Conservation (phyloP, 1,284 basidiomycete genomes). For the Jaminaea rosea region DNA sequence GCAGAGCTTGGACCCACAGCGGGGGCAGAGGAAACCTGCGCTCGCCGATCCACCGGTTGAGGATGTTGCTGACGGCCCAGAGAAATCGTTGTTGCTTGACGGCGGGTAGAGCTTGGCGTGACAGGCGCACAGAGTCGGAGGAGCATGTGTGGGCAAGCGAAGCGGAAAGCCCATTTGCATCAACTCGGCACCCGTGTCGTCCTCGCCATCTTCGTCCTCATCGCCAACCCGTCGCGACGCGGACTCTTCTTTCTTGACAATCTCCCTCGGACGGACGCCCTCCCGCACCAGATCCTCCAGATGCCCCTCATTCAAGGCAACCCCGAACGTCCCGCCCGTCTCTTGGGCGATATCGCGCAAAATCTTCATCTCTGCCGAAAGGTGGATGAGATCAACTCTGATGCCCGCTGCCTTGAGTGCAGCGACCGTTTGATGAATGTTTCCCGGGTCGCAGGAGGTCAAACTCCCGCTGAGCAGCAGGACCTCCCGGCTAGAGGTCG, state of each 20-base stretch:
- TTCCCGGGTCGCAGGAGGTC: constrained; percentile 92
- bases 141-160: constrained; percentile 27
- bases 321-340: constrained; percentile 54
- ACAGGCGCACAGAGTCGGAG: constrained; percentile 62
- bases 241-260: constrained; percentile 15
- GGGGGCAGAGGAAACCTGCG: constrained; percentile 89
- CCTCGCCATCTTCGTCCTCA: constrained; percentile 48
- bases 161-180: constrained; percentile 95
- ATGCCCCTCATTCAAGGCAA: constrained; percentile 93
- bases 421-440: constrained; percentile 83
- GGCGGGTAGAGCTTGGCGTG: constrained; percentile 68
- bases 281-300: constrained; percentile 92
- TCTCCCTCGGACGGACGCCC: constrained; percentile 66
- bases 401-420: constrained; percentile 67
- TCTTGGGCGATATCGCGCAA: constrained; percentile 63
- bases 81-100: too few relatives aligned
- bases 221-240: too few relatives aligned
- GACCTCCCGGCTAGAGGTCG: constrained; percentile 89
- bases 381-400: constrained; percentile 80
- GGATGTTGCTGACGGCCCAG: background rate
- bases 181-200: constrained; percentile 53
- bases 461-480: constrained; percentile 86
- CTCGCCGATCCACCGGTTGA: constrained; percentile 53
- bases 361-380: constrained; percentile 91
- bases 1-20: constrained; percentile 84